Evolutionary conservation across 345 rosid species (phyloP).

Genomic region (Kernera saxatilis): DNA sequence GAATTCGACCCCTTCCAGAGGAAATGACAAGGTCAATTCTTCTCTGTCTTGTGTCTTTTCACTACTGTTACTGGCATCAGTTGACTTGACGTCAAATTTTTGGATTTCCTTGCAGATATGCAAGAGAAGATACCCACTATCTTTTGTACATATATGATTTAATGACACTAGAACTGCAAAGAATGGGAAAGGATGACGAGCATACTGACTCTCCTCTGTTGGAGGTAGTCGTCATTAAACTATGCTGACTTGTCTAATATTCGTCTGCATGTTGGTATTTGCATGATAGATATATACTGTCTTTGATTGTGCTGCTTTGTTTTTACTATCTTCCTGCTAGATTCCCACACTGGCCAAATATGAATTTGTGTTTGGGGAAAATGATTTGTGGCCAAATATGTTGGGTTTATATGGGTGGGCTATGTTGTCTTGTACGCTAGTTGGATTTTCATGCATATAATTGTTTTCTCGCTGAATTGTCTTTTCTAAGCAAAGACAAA

Average conservation of each 20-base stretch:
- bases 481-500: not conserved
- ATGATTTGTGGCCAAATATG: not conserved
- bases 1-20: conserved; percentile 88
- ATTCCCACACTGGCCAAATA: not conserved
- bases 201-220: conserved; percentile 50
- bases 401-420: not conserved
- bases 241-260: not conserved
- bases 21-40: conserved; percentile 71
- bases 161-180: conserved; percentile 49
- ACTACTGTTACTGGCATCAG: not conserved
- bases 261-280: not conserved
- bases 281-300: not conserved
- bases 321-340: not conserved
- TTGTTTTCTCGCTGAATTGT: not conserved
- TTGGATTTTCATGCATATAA: not conserved
- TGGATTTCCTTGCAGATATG: conserved; percentile 61
- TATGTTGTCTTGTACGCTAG: not conserved
- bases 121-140: conserved; percentile 96
- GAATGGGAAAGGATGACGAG: conserved; percentile 42
- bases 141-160: conserved; percentile 72
- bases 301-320: not conserved
- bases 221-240: conserved; percentile 48
- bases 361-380: conserved; percentile 5
- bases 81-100: not conserved
- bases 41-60: conserved; percentile 2